Percentiles rank a stretch among this genome's conserved stretches.
Conservation (phyloP, 1,284 basidiomycete species). For the Leccinum pallidistipes region DNA sequence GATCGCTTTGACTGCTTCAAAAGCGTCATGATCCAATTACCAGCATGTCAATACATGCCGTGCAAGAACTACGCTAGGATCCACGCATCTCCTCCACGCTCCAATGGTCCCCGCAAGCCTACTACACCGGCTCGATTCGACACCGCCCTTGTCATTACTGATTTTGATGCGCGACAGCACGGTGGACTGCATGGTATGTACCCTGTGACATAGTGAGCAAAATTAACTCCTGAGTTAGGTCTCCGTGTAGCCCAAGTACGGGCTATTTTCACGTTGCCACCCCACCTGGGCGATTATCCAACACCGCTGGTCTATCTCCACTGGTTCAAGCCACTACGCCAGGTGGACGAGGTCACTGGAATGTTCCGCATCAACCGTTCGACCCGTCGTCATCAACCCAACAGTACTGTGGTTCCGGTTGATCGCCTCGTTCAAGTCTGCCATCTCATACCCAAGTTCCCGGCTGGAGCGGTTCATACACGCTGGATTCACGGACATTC, state of each 20-base stretch:
- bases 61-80: not conserved
- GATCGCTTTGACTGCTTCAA: constrained; percentile 4
- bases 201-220: not conserved
- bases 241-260: constrained; percentile 7
- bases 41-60: not conserved
- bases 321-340: constrained; percentile 10
- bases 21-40: not conserved
- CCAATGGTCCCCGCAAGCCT: not conserved
- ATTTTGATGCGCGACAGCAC: not conserved
- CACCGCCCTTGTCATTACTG: not conserved
- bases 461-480: not conserved
- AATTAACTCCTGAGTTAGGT: not conserved
- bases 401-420: not conserved
- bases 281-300: not conserved
- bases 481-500: not conserved
- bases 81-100: not conserved
- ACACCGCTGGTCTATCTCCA: constrained; percentile 5
- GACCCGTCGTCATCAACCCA: not conserved
- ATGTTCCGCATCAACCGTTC: constrained; percentile 8
- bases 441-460: constrained; percentile 15
- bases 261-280: constrained; percentile 14
- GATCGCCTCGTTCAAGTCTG: constrained; percentile 3
- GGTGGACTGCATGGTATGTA: constrained; percentile 6
- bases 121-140: not conserved
- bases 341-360: not conserved